Evolutionary conservation across 257 asterid species (phyloP), one percentile per base, ranked within the genome.

Genomic region (Cruciata laevipes): DNA sequence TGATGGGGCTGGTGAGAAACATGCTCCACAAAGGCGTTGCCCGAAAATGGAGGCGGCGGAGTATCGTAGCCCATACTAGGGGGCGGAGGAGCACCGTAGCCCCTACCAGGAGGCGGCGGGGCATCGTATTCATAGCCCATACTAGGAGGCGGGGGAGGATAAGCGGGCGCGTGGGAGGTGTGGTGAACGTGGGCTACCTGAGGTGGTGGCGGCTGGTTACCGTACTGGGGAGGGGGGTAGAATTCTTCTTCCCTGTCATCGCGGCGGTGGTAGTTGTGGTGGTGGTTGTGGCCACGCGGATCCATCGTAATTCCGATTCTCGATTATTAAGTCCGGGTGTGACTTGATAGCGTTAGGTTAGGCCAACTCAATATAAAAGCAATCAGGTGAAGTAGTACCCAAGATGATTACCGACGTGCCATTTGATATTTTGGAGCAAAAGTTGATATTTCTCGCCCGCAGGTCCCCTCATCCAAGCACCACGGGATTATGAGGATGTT

Each of bases 81-180:
- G 42, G 12, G 13, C 42, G 42, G 42, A 37, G 42, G 42, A 37
- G n/a, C 32, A 8, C 16, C 14, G n/a, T 24, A 60, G 17, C 61
- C 20, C 4, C 14, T 23, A 0, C 37, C 49, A 42, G 17, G 14
- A 11, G 12, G 13, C 42, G 77, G 73, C 0, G 78, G 73, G 44
- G 49, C 17, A 42, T 11, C 17, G 49, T 64, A 57, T 30, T 71
- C 42, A 12, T 10, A 37, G 16, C 59, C 12, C 17, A n/a, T 42
- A 1, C 33, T 42, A 37, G 42, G 42, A 37, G 42, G 42, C 42
- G 42, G 42, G 2, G 42, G 42, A 37, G 13, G 12, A 9, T 52
- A 67, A 4, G 71, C 82, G 37, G 83, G 75, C 44, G 70, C 64
- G 74, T 76, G 86, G 52, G 83, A 76, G 60, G 68, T 63, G 74